Percentiles rank a stretch among this genome's conserved stretches.
These are phyloP conservation scores for Kregervanrija fluxuum DNA, from an alignment of 805 yeast species.

Conservation along the genomic window DNA sequence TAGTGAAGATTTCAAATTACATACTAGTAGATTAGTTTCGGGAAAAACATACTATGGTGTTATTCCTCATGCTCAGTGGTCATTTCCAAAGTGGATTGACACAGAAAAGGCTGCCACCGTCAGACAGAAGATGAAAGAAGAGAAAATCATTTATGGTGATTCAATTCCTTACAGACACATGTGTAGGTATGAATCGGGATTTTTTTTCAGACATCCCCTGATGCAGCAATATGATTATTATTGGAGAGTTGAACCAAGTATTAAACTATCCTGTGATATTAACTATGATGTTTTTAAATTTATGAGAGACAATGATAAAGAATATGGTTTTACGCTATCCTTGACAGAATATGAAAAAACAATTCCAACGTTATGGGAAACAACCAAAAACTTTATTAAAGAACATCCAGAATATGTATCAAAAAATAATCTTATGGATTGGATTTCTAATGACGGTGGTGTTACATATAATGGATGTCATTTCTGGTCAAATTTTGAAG, in stretches of 20 bases:
- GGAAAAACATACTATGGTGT: slow-evolving; percentile 73
- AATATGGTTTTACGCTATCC: slow-evolving; percentile 71
- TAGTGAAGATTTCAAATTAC: slow-evolving; percentile 65
- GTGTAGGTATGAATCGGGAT: slow-evolving; percentile 88
- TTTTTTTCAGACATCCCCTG: slow-evolving; percentile 70
- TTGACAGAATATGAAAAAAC: slow-evolving; percentile 66
- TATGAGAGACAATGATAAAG: slow-evolving; percentile 68
- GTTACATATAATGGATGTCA: slow-evolving; percentile 70
- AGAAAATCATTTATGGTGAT: slow-evolving; percentile 53
- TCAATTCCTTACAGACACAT: slow-evolving; percentile 70
- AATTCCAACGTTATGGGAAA: slow-evolving; percentile 67
- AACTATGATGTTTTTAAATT: slow-evolving; percentile 71
- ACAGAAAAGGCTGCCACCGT: slow-evolving; percentile 49
- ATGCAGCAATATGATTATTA: slow-evolving; percentile 76
- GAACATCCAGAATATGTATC: slow-evolving; percentile 54
- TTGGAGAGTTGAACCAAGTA: slow-evolving; percentile 91
- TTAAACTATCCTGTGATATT: slow-evolving; percentile 72
- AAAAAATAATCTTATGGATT: slow-evolving; percentile 55
- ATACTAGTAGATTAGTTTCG: slow-evolving; percentile 59
- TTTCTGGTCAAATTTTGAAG: slow-evolving; percentile 87
- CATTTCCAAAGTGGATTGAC: slow-evolving; percentile 79
- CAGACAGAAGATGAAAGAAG: slow-evolving; percentile 43
- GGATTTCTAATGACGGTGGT: slow-evolving; percentile 63
- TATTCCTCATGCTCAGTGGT: slow-evolving; percentile 80
- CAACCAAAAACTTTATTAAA: slow-evolving; percentile 54